These are phyloP conservation scores for Rhizopogon roseolus DNA, from an alignment of 768 basidiomycete species.

Conservation along the genomic window DNA sequence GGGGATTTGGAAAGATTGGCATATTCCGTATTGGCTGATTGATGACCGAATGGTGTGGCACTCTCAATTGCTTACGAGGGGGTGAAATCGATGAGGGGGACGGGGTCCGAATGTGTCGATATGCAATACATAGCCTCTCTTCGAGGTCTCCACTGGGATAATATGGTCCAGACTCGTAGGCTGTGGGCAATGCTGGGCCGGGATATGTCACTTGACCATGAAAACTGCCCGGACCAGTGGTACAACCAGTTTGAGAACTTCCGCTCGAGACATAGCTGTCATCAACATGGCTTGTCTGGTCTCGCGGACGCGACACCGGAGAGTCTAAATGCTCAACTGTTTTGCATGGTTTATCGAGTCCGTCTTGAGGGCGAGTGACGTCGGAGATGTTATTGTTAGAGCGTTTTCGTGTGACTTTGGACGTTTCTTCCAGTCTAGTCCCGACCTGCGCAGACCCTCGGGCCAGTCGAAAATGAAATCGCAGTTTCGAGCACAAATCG, in stretches of 20 bases:
- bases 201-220: neutral
- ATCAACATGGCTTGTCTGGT: neutral
- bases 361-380: conserved; percentile 12
- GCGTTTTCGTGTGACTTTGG: conserved; percentile 1
- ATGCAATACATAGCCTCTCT: conserved; percentile 17
- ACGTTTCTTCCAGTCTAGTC: neutral
- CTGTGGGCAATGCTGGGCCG: neutral
- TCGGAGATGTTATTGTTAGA: conserved; percentile 12
- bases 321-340: neutral
- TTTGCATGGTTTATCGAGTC: conserved; percentile 4
- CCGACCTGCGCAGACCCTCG: conserved; percentile 5
- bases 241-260: neutral
- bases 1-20: conserved; percentile 18
- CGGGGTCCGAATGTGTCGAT: conserved; percentile 20
- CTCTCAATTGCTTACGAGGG: conserved; percentile 19
- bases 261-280: neutral
- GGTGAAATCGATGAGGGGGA: conserved; percentile 1
- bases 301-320: neutral
- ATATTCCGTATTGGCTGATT: too few species aligned
- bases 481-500: conserved; percentile 18
- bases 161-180: neutral
- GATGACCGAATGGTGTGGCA: too few species aligned
- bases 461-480: conserved; percentile 12
- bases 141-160: conserved; percentile 11
- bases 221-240: neutral